Evolutionary conservation across 148 eudicot genomes (phyloP).

Genomic region (Talinum fruticosum): DNA sequence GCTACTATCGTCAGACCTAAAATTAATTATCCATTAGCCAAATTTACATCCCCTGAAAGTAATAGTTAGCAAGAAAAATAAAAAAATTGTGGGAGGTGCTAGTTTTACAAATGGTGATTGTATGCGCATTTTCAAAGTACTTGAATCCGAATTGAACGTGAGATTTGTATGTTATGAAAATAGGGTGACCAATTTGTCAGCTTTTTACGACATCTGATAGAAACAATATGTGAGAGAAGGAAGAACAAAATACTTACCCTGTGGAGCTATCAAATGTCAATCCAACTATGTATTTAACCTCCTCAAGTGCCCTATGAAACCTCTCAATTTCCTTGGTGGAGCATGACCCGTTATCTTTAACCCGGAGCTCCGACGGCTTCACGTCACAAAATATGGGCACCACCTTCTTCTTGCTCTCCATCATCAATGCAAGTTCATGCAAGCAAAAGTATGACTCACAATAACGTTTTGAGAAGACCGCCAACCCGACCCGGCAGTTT

Average conservation of each 20-base stretch:
- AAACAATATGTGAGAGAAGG: no score
- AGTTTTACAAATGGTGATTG: no score
- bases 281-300: constrained; percentile 55
- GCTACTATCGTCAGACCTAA: no score
- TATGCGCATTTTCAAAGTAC: no score
- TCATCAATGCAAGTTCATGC: constrained; percentile 57
- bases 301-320: constrained; percentile 49
- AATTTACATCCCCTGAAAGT: no score
- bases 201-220: no score
- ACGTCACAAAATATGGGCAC: constrained; percentile 67
- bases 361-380: constrained; percentile 58
- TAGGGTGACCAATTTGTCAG: no score
- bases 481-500: constrained; percentile 46
- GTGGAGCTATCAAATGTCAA: constrained; percentile 44
- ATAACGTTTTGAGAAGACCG: constrained; percentile 59
- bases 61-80: no score
- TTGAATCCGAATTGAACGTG: no score
- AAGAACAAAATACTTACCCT: constrained; percentile 34
- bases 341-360: constrained; percentile 29
- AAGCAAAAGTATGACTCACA: constrained; percentile 63
- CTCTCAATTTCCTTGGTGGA: constrained; percentile 30
- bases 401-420: constrained; percentile 43
- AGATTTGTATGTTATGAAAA: no score
- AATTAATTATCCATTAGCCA: no score
- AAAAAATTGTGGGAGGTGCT: no score